Evolutionary conservation across 1,284 basidiomycete genomes (phyloP), one percentile per base, ranked within the genome.

Genomic region (Ustilago sp.): DNA sequence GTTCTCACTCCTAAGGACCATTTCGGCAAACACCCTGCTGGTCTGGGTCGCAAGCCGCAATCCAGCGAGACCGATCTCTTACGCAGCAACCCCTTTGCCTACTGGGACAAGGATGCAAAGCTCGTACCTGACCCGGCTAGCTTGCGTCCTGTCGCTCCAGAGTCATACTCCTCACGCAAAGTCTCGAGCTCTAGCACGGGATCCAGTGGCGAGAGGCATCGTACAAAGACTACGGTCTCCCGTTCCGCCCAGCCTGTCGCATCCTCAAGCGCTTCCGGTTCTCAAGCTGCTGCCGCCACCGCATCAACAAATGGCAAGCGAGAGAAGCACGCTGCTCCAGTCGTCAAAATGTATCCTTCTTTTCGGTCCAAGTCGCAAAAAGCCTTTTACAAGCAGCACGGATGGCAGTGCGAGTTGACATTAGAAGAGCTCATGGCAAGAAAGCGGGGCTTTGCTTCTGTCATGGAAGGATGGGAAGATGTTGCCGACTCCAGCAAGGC

Each of bases 321-420:
- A 34, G 83, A 84, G 54, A 77, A 75, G n/a, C 80, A 83, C 48
- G 79, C 79, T 1, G 66, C 80, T 19, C 79, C 81, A 4, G 69
- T 85, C n/a, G 55, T 31, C 11, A 62, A 63, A 15, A 72, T 85
- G 62, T 85, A 85, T 51, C 84, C 83, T 52, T 34, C 28, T 19
- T 72, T 68, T 67, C 68, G 58, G 4, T 62, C 52, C 31, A 43
- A 41, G 45, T 15, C 59, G 2, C 64, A 71, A 11, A 68, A 72
- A 35, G 65, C 65, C 0, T 56, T 71, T 52, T 76, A 72, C 59
- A 68, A 68, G 51, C 74, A 71, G 38, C 61, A 54, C 19, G 68
- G 74, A 17, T 76, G 74, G 74, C 68, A 71, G 4, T 59, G 41
- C 58, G 83, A 85, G 51, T 28, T 67, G 47, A 75, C 77, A 31